phyloP scores from a whole-genome alignment of 371 early-diverging fungal species.

The Mortierella sp. region DNA sequence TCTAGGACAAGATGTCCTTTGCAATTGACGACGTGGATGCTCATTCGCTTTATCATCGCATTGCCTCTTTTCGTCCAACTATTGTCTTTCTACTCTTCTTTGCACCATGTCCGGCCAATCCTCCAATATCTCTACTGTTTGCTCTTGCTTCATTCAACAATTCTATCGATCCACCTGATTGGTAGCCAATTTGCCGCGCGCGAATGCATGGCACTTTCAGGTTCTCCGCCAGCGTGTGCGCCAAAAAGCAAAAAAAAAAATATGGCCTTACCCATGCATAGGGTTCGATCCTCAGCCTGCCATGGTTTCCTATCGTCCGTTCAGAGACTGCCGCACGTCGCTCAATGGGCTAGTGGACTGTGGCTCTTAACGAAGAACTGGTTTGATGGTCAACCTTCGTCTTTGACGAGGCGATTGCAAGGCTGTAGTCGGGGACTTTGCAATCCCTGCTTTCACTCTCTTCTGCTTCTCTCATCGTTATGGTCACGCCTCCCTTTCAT shows the following conservation, averaged over 20 bases:
- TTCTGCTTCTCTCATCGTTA: no score
- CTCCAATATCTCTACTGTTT: neutral
- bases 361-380: neutral
- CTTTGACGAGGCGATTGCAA: no score
- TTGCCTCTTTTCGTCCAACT: slow-evolving; percentile 10
- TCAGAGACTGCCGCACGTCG: slow-evolving; percentile 9
- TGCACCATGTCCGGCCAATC: slow-evolving; percentile 16
- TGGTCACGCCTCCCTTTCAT: slow-evolving; percentile 16
- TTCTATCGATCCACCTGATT: neutral
- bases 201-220: slow-evolving; percentile 10
- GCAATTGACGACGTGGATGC: slow-evolving; percentile 15
- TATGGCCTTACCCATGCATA: neutral
- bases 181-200: slow-evolving; percentile 1
- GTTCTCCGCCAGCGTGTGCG: neutral
- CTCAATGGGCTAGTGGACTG: neutral
- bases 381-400: no score
- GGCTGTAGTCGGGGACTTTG: neutral
- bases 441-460: neutral
- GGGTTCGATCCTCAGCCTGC: slow-evolving; percentile 1
- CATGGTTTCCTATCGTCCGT: slow-evolving; percentile 8
- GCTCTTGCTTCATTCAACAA: neutral
- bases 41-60: slow-evolving; percentile 27
- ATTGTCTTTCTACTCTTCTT: slow-evolving; percentile 4
- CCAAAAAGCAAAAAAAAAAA: no score
- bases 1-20: neutral